Conservation (phyloP, 768 basidiomycete species). For the Cystofilobasidium macerans region DNA sequence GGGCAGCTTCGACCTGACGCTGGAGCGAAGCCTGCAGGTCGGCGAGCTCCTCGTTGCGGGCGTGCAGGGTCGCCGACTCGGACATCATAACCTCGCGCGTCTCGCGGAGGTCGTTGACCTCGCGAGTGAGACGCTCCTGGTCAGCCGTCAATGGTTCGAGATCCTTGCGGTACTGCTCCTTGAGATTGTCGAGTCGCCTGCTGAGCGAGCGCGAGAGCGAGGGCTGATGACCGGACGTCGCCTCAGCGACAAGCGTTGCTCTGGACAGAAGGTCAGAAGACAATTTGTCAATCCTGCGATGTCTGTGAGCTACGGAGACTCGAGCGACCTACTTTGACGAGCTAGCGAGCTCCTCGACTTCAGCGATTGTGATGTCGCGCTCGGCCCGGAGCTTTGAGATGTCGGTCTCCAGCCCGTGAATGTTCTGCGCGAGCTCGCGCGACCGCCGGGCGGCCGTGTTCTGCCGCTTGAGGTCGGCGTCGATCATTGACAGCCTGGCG, state of each 20-base stretch:
- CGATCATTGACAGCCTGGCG: slow-evolving; percentile 70
- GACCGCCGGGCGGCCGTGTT: slow-evolving; percentile 69
- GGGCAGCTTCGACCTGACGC: slow-evolving; percentile 56
- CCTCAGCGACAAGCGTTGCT: slow-evolving; percentile 14
- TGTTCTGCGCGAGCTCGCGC: slow-evolving; percentile 62
- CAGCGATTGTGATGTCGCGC: slow-evolving; percentile 80
- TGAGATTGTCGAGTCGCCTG: slow-evolving; percentile 73
- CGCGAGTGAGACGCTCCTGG: slow-evolving; percentile 63
- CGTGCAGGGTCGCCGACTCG: slow-evolving; percentile 80
- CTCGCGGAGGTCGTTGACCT: slow-evolving; percentile 75
- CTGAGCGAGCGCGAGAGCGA: slow-evolving; percentile 57
- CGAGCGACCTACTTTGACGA: slow-evolving; percentile 49
- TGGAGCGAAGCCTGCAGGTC: slow-evolving; percentile 74
- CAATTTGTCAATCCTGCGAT: slow-evolving; percentile 11
- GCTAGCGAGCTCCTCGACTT: slow-evolving; percentile 76
- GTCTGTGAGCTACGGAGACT: slow-evolving; percentile 11
- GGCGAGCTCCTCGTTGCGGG: slow-evolving; percentile 82
- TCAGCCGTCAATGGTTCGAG: slow-evolving; percentile 72
- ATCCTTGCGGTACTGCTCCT: slow-evolving; percentile 75
- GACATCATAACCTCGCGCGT: slow-evolving; percentile 77
- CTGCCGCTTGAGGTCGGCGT: slow-evolving; percentile 59
- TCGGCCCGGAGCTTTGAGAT: slow-evolving; percentile 78
- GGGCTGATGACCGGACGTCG: background rate
- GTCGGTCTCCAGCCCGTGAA: slow-evolving; percentile 70
- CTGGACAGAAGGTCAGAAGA: background rate